phyloP scores from a whole-genome alignment of 2,329 filamentous ascomycete species.

The Aureobasidium lini region DNA sequence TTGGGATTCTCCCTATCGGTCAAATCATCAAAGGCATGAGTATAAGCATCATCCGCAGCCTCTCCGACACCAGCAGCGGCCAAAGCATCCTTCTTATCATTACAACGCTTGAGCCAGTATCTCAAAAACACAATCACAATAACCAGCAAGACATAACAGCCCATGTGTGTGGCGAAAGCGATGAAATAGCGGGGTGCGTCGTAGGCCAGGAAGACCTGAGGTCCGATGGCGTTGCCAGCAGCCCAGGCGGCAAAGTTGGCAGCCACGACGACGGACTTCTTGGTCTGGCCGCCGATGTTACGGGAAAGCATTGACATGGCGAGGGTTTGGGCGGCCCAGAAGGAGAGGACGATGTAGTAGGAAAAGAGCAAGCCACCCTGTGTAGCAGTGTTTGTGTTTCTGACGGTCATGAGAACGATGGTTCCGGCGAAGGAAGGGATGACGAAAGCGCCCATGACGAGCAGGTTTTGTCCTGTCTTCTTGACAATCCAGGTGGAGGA shows the following conservation, averaged over 20 bases:
- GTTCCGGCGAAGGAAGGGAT: slow-evolving; percentile 66
- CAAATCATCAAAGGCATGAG: slow-evolving; percentile 27
- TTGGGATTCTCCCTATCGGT: slow-evolving; percentile 26
- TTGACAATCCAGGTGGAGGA: slow-evolving; percentile 60
- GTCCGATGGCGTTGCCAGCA: slow-evolving; percentile 58
- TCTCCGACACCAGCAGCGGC: slow-evolving; percentile 21
- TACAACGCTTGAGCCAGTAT: slow-evolving; percentile 35
- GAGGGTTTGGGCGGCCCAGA: slow-evolving; percentile 56
- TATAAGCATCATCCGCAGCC: slow-evolving; percentile 17
- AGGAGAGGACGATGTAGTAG: slow-evolving; percentile 71
- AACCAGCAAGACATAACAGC: slow-evolving; percentile 52
- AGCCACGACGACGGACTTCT: slow-evolving; percentile 61
- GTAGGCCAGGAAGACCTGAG: slow-evolving; percentile 55
- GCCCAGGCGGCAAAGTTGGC: slow-evolving; percentile 60
- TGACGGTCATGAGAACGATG: slow-evolving; percentile 62
- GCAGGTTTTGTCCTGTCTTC: slow-evolving; percentile 60
- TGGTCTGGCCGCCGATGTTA: slow-evolving; percentile 66
- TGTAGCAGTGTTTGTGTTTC: slow-evolving; percentile 49
- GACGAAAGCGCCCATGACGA: slow-evolving; percentile 59
- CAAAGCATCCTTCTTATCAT: slow-evolving; percentile 31
- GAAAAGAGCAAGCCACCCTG: slow-evolving; percentile 61
- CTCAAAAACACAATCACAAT: slow-evolving; percentile 28
- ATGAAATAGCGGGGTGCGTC: slow-evolving; percentile 61
- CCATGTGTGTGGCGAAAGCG: slow-evolving; percentile 62
- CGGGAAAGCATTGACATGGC: slow-evolving; percentile 54